Conservation (phyloP, 129 eudicot genomes). For the Escallonia rubra region DNA sequence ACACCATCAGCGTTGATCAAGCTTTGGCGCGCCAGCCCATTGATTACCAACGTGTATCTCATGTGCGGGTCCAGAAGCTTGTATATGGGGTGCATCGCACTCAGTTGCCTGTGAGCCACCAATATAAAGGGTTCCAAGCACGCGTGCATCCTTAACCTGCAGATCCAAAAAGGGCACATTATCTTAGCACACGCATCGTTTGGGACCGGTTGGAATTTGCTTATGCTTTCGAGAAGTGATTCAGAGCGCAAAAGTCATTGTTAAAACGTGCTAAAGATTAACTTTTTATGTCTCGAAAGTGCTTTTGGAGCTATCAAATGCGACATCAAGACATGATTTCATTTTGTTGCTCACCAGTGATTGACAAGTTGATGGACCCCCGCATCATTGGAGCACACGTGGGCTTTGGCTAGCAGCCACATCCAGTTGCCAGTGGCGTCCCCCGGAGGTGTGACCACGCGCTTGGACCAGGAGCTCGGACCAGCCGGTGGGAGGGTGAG, state of each 20-base stretch:
- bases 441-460: slow-evolving; percentile 70
- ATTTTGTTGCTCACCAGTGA: slow-evolving; percentile 53
- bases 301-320: no score
- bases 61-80: slow-evolving; percentile 85
- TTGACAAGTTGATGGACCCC: slow-evolving; percentile 85
- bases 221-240: no score
- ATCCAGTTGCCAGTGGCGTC: slow-evolving; percentile 78
- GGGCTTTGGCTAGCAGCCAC: slow-evolving; percentile 82
- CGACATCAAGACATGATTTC: no score
- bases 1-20: slow-evolving; percentile 68
- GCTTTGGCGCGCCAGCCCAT: slow-evolving; percentile 69
- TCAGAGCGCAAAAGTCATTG: no score
- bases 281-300: no score
- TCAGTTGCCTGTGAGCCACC: slow-evolving; percentile 73
- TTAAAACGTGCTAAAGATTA: no score
- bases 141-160: slow-evolving; percentile 80
- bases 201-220: no score
- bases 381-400: slow-evolving; percentile 79
- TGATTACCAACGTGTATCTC: slow-evolving; percentile 68
- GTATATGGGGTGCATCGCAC: slow-evolving; percentile 68
- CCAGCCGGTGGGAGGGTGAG: slow-evolving; percentile 61
- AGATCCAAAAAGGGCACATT: not conserved
- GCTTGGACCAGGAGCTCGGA: slow-evolving; percentile 45
- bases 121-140: slow-evolving; percentile 75
- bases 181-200: no score